These are phyloP conservation scores for Pseudocercospora musae DNA, from an alignment of 2,329 filamentous ascomycete species.

Conservation along the genomic window DNA sequence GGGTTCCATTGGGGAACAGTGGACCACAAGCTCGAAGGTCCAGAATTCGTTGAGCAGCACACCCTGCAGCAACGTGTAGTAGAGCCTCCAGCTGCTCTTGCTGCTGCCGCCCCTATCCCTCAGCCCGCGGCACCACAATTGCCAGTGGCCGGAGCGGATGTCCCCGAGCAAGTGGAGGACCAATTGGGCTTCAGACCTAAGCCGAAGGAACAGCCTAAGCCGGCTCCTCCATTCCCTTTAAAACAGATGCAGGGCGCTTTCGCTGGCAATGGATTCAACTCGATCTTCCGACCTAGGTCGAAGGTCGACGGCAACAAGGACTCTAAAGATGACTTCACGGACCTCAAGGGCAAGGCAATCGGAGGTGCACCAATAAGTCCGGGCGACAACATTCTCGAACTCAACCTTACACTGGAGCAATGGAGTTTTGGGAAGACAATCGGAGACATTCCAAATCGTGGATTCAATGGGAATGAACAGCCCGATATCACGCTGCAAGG, in stretches of 20 bases:
- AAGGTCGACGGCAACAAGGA: background rate
- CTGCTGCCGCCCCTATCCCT: background rate
- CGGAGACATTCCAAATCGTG: constrained; percentile 41
- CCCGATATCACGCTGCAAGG: constrained; percentile 35
- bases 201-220: background rate
- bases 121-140: background rate
- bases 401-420: constrained; percentile 41
- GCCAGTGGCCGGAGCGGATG: background rate
- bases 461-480: constrained; percentile 34
- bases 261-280: constrained; percentile 39
- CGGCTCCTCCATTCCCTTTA: constrained; percentile 3
- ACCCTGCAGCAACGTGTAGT: background rate
- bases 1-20: constrained; percentile 10
- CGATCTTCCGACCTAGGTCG: constrained; percentile 39
- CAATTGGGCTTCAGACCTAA: background rate
- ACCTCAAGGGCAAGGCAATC: background rate
- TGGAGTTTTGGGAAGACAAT: constrained; percentile 35
- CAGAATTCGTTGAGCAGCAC: background rate
- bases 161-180: background rate
- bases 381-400: constrained; percentile 36
- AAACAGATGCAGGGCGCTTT: constrained; percentile 23
- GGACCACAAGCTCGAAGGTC: constrained; percentile 3
- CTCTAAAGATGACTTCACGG: background rate
- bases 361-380: background rate
- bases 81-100: background rate